These are phyloP conservation scores for Zanthoxylum bungeanum DNA, from an alignment of 345 rosid species.

Conservation along the genomic window DNA sequence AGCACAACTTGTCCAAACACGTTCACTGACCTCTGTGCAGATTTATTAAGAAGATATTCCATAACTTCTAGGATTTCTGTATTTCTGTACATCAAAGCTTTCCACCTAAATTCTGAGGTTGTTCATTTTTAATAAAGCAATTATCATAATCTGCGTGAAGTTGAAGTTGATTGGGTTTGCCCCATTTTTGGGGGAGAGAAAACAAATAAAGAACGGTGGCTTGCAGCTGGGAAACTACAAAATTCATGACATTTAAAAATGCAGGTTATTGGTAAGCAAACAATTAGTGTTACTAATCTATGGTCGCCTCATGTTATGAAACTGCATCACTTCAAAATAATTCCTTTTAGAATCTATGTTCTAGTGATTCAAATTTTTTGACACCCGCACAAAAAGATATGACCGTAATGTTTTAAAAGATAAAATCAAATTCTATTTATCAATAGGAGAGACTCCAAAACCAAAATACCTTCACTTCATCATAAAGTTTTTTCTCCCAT, in stretches of 20 bases:
- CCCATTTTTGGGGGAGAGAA: neutral
- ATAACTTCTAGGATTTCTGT: neutral
- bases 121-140: neutral
- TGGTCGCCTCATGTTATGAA: neutral
- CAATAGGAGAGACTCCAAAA: conserved; percentile 1
- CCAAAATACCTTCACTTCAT: conserved; percentile 84
- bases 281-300: neutral
- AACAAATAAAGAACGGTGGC: neutral
- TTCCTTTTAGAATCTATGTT: neutral
- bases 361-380: neutral
- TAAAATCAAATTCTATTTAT: neutral
- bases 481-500: conserved; percentile 97
- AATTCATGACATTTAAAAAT: conserved; percentile 8
- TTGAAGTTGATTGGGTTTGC: neutral
- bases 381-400: neutral
- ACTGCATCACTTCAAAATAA: neutral
- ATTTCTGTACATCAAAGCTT: neutral
- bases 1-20: neutral
- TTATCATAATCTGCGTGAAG: neutral
- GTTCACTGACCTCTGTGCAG: neutral
- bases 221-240: conserved; percentile 5
- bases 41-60: neutral
- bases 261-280: neutral
- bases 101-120: neutral
- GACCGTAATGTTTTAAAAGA: neutral